These are phyloP conservation scores for Corinectria fuckeliana DNA, from an alignment of 2,329 filamentous ascomycete species.

Conservation along the genomic window DNA sequence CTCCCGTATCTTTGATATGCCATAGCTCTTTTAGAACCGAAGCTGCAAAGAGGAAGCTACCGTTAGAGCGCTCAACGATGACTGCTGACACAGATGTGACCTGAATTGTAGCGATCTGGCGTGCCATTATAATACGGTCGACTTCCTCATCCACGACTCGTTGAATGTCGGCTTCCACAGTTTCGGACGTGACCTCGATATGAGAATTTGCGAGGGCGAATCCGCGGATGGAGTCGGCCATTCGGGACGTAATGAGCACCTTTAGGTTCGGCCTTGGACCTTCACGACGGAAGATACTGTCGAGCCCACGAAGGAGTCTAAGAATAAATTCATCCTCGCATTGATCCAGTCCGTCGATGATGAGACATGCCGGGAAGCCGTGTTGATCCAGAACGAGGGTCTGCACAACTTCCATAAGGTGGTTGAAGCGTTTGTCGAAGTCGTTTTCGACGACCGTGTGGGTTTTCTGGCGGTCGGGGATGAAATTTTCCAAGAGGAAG, in stretches of 20 bases:
- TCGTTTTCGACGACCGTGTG: background rate
- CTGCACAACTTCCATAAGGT: constrained; percentile 26
- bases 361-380: constrained; percentile 16
- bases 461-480: constrained; percentile 9
- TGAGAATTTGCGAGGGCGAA: constrained; percentile 24
- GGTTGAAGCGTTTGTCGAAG: constrained; percentile 17
- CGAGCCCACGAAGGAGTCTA: constrained; percentile 20
- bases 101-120: constrained; percentile 25
- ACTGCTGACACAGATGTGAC: constrained; percentile 25
- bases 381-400: constrained; percentile 11
- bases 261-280: constrained; percentile 5
- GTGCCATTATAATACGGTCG: constrained; percentile 25
- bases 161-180: constrained; percentile 25
- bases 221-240: constrained; percentile 25
- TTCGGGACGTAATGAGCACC: constrained; percentile 22
- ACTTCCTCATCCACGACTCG: constrained; percentile 29
- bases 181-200: constrained; percentile 19
- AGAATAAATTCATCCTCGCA: constrained; percentile 23
- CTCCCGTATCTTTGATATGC: constrained; percentile 29
- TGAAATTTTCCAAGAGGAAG: constrained; percentile 17
- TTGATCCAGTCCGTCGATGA: constrained; percentile 32
- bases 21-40: constrained; percentile 31
- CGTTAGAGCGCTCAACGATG: constrained; percentile 30
- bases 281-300: constrained; percentile 24
- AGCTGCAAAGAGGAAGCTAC: constrained; percentile 29